These are phyloP conservation scores for Dioscorea dumetorum DNA, from an alignment of 106 monocot genomes.

Conservation along the genomic window DNA sequence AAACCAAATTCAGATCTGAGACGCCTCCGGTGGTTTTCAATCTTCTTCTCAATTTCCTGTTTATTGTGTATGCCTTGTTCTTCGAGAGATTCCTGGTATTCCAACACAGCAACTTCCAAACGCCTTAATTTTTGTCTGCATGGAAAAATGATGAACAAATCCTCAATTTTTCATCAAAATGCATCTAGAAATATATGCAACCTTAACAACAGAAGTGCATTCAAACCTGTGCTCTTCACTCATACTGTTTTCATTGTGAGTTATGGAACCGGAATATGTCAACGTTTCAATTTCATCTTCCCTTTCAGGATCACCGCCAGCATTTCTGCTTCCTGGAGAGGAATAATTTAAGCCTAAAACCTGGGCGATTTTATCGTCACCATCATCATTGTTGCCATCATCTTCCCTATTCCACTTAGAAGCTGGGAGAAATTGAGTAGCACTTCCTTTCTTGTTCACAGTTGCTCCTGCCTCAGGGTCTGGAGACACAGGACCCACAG, in stretches of 20 bases:
- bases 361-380: slow-evolving; percentile 26
- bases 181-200: not conserved
- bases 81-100: slow-evolving; percentile 91
- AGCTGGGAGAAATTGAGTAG: slow-evolving; percentile 54
- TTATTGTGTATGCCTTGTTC: slow-evolving; percentile 56
- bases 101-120: slow-evolving; percentile 92
- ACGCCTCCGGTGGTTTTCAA: slow-evolving; percentile 54
- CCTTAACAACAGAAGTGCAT: not conserved
- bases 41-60: slow-evolving; percentile 88
- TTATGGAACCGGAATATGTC: slow-evolving; percentile 19
- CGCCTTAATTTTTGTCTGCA: slow-evolving; percentile 89
- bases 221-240: slow-evolving; percentile 84
- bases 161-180: not conserved
- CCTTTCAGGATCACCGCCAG: slow-evolving; percentile 34
- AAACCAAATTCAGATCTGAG: slow-evolving; percentile 85
- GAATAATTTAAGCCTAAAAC: slow-evolving; percentile 75
- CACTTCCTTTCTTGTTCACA: slow-evolving; percentile 36
- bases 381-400: slow-evolving; percentile 81
- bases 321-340: slow-evolving; percentile 80
- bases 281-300: slow-evolving; percentile 26
- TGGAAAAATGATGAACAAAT: not conserved
- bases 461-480: slow-evolving; percentile 25
- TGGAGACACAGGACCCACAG: slow-evolving; percentile 18
- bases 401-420: slow-evolving; percentile 96
- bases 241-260: slow-evolving; percentile 43